Evolutionary conservation across 2,329 filamentous ascomycete species (phyloP).

Genomic region (Sporothrix curviconia): DNA sequence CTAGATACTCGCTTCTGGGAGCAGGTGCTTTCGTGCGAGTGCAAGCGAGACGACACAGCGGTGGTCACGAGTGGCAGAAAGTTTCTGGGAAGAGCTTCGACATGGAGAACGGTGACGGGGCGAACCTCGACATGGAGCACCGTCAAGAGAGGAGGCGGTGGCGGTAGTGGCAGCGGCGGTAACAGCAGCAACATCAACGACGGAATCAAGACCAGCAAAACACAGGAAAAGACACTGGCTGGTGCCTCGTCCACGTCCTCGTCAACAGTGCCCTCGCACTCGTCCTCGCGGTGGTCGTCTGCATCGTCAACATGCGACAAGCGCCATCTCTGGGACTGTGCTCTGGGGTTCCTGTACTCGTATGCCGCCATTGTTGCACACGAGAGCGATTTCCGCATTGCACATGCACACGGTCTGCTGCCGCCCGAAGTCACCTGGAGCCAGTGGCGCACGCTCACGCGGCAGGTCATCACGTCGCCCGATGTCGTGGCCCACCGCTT

Average conservation of each 20-base stretch:
- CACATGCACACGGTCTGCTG: slow-evolving; percentile 29
- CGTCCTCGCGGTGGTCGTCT: background rate
- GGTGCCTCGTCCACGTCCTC: background rate
- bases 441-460: slow-evolving; percentile 31
- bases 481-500: slow-evolving; percentile 27
- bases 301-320: slow-evolving; percentile 12
- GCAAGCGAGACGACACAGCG: background rate
- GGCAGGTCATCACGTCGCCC: slow-evolving; percentile 25
- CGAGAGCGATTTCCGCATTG: slow-evolving; percentile 35
- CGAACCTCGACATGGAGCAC: too few relatives aligned
- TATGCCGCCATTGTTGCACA: slow-evolving; percentile 31
- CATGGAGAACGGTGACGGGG: background rate
- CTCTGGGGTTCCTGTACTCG: slow-evolving; percentile 34
- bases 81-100: background rate
- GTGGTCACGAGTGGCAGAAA: background rate
- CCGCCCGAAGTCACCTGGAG: slow-evolving; percentile 32
- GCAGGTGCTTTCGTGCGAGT: slow-evolving; percentile 18
- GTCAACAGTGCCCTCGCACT: background rate
- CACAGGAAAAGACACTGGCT: background rate
- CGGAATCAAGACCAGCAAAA: background rate
- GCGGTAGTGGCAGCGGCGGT: background rate
- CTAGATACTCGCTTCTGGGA: slow-evolving; percentile 27
- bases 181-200: background rate
- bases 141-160: background rate
- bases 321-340: slow-evolving; percentile 22